Conservation (phyloP, 2,329 filamentous ascomycete genomes). For the Westerdykella sp. region DNA sequence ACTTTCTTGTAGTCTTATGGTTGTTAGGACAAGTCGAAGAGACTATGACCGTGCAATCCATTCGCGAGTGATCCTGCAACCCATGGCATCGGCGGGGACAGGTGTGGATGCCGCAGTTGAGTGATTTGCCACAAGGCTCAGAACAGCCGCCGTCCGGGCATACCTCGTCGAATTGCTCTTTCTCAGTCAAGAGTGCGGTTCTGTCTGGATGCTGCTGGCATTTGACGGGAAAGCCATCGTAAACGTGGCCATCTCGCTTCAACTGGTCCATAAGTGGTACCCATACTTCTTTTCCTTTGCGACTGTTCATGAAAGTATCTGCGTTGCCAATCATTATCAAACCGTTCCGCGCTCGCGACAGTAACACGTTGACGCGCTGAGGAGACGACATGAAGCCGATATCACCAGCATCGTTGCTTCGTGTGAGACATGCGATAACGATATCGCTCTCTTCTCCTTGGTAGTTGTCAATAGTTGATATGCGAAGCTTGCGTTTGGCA, state of each 20-base stretch:
- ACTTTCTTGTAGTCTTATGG: conserved; percentile 47
- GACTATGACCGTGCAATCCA: conserved; percentile 43
- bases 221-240: conserved; percentile 35
- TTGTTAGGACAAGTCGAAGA: conserved; percentile 46
- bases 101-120: conserved; percentile 54
- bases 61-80: conserved; percentile 52
- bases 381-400: conserved; percentile 65
- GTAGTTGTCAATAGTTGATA: conserved; percentile 74
- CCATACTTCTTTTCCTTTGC: conserved; percentile 56
- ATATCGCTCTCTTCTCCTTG: conserved; percentile 73
- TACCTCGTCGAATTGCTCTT: conserved; percentile 54
- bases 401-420: conserved; percentile 57
- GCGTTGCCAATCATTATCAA: conserved; percentile 67
- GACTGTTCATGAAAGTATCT: conserved; percentile 56
- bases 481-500: conserved; percentile 48
- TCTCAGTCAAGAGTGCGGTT: conserved; percentile 42
- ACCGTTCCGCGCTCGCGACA: conserved; percentile 59
- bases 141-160: conserved; percentile 67
- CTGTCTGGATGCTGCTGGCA: conserved; percentile 33
- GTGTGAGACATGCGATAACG: conserved; percentile 60
- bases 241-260: conserved; percentile 43
- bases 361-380: conserved; percentile 63
- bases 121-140: conserved; percentile 52
- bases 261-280: conserved; percentile 51
- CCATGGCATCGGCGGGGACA: conserved; percentile 60